Percentiles rank a stretch among this genome's conserved stretches.
Conservation (phyloP, 1,284 basidiomycete species). For the Boletellus deceptivus region DNA sequence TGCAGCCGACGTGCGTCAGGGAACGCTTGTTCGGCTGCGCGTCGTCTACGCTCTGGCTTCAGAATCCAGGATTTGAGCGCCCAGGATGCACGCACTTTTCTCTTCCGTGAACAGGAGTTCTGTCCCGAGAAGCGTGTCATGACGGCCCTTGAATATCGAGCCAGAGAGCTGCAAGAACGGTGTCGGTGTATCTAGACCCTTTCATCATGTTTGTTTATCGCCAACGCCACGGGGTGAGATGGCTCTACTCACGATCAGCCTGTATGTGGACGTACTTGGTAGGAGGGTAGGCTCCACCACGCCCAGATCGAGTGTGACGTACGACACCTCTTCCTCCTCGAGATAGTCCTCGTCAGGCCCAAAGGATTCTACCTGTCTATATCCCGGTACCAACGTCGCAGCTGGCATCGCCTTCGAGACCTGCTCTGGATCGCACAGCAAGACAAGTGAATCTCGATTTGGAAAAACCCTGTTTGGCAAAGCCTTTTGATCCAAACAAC, state of each 20-base stretch:
- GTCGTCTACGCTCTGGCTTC: constrained; percentile 31
- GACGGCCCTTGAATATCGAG: constrained; percentile 64
- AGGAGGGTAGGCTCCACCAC: constrained; percentile 70
- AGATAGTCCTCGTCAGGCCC: constrained; percentile 61
- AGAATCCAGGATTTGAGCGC: neutral
- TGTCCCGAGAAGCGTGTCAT: constrained; percentile 65
- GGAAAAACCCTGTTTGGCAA: constrained; percentile 11
- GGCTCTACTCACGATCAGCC: constrained; percentile 59
- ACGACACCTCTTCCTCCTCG: constrained; percentile 57
- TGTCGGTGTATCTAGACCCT: constrained; percentile 74
- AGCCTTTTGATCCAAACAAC: constrained; percentile 25
- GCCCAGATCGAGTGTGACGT: constrained; percentile 71
- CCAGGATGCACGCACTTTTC: constrained; percentile 42
- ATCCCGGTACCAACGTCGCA: constrained; percentile 45
- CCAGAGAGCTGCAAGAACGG: constrained; percentile 74
- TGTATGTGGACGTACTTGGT: constrained; percentile 62
- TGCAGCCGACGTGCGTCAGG: constrained; percentile 52
- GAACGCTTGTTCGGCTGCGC: constrained; percentile 46
- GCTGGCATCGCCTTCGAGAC: constrained; percentile 13
- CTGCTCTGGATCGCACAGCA: too few relatives aligned
- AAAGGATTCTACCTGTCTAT: constrained; percentile 60
- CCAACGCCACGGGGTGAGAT: neutral
- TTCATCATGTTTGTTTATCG: neutral
- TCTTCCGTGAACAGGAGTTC: constrained; percentile 69
- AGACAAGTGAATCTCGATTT: neutral